A percentile compares a stretch with the other conserved stretches of the same genome.
phyloP scores from a whole-genome alignment of 257 asterid genomes.

The Rauvolfia tetraphylla region DNA sequence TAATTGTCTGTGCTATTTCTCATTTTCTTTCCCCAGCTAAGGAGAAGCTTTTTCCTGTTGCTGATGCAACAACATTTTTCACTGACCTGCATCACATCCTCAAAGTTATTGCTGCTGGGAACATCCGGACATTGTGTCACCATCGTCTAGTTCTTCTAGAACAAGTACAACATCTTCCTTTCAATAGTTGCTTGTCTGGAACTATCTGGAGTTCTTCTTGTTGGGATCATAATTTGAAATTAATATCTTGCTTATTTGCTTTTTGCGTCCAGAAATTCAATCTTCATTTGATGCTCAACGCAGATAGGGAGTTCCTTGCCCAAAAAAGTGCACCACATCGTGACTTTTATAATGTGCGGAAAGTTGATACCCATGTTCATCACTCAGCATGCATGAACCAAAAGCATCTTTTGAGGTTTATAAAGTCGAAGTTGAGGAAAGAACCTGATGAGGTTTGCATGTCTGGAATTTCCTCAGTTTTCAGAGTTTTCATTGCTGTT shows the following conservation, averaged over 20 bases:
- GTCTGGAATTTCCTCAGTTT: conserved; percentile 7
- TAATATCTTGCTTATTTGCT: neutral
- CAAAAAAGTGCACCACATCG: conserved; percentile 99
- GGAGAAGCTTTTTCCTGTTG: conserved; percentile 83
- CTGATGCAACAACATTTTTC: conserved; percentile 91
- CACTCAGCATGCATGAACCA: conserved; percentile 99
- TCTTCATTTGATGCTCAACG: conserved; percentile 98
- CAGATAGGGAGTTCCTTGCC: conserved; percentile 96
- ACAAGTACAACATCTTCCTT: conserved; percentile 47
- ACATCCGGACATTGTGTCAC: conserved; percentile 84
- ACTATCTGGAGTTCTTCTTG: neutral
- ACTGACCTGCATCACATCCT: conserved; percentile 94
- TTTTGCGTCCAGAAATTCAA: conserved; percentile 78
- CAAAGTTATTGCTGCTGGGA: conserved; percentile 93
- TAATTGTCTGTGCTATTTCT: conserved; percentile 17
- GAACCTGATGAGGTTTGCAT: conserved; percentile 90
- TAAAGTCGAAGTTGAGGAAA: conserved; percentile 90
- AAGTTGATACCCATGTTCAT: conserved; percentile 97
- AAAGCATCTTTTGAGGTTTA: conserved; percentile 90
- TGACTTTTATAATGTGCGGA: conserved; percentile 94
- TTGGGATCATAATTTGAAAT: conserved; percentile 7
- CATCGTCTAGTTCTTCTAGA: conserved; percentile 92
- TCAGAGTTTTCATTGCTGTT: conserved; percentile 8
- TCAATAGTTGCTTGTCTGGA: conserved; percentile 13
- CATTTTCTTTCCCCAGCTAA: conserved; percentile 49